Percentiles rank a stretch among this genome's conserved stretches.
phyloP scores from a whole-genome alignment of 495 filamentous ascomycete species.

The Xylaria telfairii region DNA sequence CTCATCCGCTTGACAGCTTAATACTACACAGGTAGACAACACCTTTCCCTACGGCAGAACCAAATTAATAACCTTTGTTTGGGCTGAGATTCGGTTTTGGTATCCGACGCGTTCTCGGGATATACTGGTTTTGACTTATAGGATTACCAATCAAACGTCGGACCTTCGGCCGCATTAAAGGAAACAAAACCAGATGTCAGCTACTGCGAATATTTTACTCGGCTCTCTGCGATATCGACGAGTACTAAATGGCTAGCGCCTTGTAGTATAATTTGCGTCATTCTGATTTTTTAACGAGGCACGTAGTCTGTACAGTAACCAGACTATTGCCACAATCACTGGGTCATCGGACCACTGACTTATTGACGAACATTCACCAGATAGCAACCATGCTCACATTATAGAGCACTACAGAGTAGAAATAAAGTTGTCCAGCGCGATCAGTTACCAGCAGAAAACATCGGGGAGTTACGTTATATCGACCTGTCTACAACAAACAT shows the following conservation, averaged over 20 bases:
- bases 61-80: not conserved
- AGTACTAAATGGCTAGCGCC: not conserved
- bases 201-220: not conserved
- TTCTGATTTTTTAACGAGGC: not conserved
- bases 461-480: no score
- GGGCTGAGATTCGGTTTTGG: not conserved
- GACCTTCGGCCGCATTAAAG: not conserved
- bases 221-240: not conserved
- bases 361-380: not conserved
- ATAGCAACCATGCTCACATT: no score
- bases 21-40: slow-evolving; percentile 5
- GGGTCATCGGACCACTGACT: not conserved
- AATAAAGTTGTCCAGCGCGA: no score
- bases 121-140: not conserved
- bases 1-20: slow-evolving; percentile 11
- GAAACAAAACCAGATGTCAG: not conserved
- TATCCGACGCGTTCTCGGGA: not conserved
- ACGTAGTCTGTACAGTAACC: not conserved
- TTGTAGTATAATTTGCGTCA: not conserved
- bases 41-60: not conserved
- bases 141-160: not conserved
- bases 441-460: no score
- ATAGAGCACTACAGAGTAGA: no score
- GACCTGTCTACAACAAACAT: no score
- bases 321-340: not conserved